Base-by-base conservation (phyloP, 345 rosid species). In the Conringia planisiliqua region DNA sequence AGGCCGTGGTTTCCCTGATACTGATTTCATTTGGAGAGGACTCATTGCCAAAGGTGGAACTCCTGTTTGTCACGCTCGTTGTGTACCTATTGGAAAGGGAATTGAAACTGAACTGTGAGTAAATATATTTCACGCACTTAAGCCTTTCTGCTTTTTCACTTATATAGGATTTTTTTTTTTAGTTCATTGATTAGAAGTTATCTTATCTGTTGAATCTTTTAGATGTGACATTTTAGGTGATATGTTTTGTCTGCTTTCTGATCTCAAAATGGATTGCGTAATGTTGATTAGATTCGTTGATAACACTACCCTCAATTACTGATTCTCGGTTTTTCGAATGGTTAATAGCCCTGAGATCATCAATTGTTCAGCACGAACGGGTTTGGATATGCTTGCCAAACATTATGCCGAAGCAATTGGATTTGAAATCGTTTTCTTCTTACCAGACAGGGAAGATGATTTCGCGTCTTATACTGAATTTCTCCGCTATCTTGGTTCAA, bases 281-380 rank as follows among this genome's bases (percentile, higher is more conserved):
- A 47, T 75, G 60, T 75, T 68, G 63, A 36, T 67, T 24, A 11
- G 22, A 30, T 11, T 69, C 32, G 60, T 39, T 59, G 43, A 29
- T 60, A 27, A 39, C 56, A 50, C 32, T 57, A 44, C 13, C 68
- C 33, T 51, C 17, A 32, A 29, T 50, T 66, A 18, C 77, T 78
- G 64, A 63, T 78, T 65, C 26, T 54, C 42, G 72, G 50, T 68
- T 71, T 70, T 74, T 74, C 20, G 17, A 73, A 54, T 68, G 67
- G 80, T 78, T 85, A 44, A 66, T 74, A 95, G 97, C 71, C 99
- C 99, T 62, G 90, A 83, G 78, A 87, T 88, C 62, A 82, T 95
- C 63, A 92, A 95, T 74, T 95, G 99, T 82, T 92, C 99, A 17
- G 99, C 99, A 71, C 85, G 97, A 82, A 95, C 99, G 17, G 97